Evolutionary conservation across 371 early-diverging fungal species (phyloP).

Genomic region (Haplosporangium sp.): DNA sequence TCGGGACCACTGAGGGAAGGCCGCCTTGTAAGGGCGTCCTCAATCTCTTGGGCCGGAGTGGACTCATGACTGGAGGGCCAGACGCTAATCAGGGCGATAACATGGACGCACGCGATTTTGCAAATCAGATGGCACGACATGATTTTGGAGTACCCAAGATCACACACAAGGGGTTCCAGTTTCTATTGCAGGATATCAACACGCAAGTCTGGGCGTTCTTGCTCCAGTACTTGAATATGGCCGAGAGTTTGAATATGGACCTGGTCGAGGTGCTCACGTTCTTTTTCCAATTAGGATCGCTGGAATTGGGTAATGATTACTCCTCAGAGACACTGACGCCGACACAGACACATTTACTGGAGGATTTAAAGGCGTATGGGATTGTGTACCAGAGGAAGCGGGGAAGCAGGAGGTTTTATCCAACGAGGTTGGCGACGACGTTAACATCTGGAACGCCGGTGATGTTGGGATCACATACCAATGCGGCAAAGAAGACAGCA

Average conservation of each 20-base stretch:
- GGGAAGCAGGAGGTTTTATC: constrained; percentile 85
- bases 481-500: constrained; percentile 26
- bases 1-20: constrained; percentile 83
- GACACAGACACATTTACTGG: constrained; percentile 86
- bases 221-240: constrained; percentile 91
- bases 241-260: constrained; percentile 89
- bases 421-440: constrained; percentile 92
- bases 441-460: constrained; percentile 84
- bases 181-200: constrained; percentile 92
- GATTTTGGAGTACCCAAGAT: constrained; percentile 67
- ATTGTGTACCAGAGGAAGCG: constrained; percentile 90
- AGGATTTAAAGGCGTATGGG: constrained; percentile 91
- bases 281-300: constrained; percentile 89
- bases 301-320: constrained; percentile 92
- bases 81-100: constrained; percentile 18
- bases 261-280: constrained; percentile 93
- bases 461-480: constrained; percentile 39
- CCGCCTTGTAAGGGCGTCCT: constrained; percentile 81
- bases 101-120: constrained; percentile 50
- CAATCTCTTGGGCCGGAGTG: constrained; percentile 78
- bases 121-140: constrained; percentile 44
- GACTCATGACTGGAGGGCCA: constrained; percentile 78
- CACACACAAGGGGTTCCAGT: constrained; percentile 97
- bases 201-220: constrained; percentile 96
- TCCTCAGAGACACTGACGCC: constrained; percentile 84